Evolutionary conservation across 495 filamentous ascomycete genomes (phyloP).

Genomic region (Pyrenopolyporus hunteri): DNA sequence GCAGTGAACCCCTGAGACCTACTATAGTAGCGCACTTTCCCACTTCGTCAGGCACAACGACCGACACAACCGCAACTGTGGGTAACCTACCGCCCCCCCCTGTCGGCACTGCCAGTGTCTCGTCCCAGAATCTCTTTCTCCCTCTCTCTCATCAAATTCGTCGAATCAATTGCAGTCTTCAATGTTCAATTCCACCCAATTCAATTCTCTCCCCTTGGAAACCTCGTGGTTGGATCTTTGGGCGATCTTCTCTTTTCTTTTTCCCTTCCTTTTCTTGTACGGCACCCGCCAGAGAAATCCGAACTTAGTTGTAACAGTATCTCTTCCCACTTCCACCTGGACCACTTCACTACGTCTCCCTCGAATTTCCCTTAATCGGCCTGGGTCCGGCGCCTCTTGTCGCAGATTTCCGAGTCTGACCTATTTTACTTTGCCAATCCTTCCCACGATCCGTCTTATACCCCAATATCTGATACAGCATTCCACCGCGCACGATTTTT

Average conservation of each 20-base stretch:
- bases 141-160: slow-evolving; percentile 21
- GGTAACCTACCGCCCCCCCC: slow-evolving; percentile 14
- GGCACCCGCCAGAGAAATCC: not conserved
- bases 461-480: slow-evolving; percentile 44
- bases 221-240: slow-evolving; percentile 19
- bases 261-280: slow-evolving; percentile 7
- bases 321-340: slow-evolving; percentile 3
- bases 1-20: slow-evolving; percentile 38
- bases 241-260: slow-evolving; percentile 8
- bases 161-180: slow-evolving; percentile 32
- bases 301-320: slow-evolving; percentile 23
- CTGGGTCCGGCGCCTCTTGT: slow-evolving; percentile 26
- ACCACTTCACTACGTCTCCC: not conserved
- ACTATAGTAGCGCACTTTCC: slow-evolving; percentile 49
- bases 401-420: slow-evolving; percentile 26
- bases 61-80: not conserved
- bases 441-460: slow-evolving; percentile 34
- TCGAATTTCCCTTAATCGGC: slow-evolving; percentile 18
- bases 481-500: slow-evolving; percentile 47
- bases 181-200: slow-evolving; percentile 27
- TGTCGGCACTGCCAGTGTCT: not conserved
- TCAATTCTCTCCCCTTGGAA: slow-evolving; percentile 19
- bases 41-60: slow-evolving; percentile 39
- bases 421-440: slow-evolving; percentile 27
- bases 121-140: not conserved